A percentile compares a stretch with the other conserved stretches of the same genome.
Conservation (phyloP, 805 yeast species). For the Yarrowia sp. region DNA sequence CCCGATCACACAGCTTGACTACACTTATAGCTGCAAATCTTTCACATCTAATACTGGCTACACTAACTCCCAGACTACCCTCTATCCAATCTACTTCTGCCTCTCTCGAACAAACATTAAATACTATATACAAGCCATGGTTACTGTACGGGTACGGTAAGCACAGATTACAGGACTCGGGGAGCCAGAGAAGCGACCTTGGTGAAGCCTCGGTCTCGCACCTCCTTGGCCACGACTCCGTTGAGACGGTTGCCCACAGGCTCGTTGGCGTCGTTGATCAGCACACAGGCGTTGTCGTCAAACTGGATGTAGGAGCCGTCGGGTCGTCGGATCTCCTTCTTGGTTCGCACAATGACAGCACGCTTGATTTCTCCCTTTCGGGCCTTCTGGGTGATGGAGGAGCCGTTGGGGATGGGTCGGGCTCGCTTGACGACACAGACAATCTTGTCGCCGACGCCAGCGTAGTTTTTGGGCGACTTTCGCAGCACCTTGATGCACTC, state of each 20-base stretch:
- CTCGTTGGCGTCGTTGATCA: constrained; percentile 89
- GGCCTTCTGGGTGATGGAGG: constrained; percentile 71
- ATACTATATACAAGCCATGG: constrained; percentile 39
- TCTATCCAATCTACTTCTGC: too few relatives aligned
- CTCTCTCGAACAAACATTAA: constrained; percentile 9
- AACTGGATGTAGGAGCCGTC: constrained; percentile 89
- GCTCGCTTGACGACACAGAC: constrained; percentile 95
- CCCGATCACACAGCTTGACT: too few relatives aligned
- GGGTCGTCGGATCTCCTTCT: constrained; percentile 74
- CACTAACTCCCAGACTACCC: too few relatives aligned
- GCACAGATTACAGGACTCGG: constrained; percentile 60
- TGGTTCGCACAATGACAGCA: constrained; percentile 94
- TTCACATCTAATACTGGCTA: too few relatives aligned
- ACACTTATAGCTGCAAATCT: too few relatives aligned
- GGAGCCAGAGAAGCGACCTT: constrained; percentile 93
- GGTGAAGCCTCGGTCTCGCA: constrained; percentile 79
- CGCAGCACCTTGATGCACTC: constrained; percentile 96
- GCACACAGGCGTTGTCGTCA: constrained; percentile 97
- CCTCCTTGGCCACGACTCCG: constrained; percentile 89
- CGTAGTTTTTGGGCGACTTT: constrained; percentile 84
- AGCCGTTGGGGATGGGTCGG: constrained; percentile 76
- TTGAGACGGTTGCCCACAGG: constrained; percentile 94
- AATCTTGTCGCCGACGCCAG: constrained; percentile 78
- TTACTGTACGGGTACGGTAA: constrained; percentile 10
- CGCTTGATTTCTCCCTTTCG: constrained; percentile 95